phyloP scores from a whole-genome alignment of 768 basidiomycete genomes.

The Calocera viscosa region DNA sequence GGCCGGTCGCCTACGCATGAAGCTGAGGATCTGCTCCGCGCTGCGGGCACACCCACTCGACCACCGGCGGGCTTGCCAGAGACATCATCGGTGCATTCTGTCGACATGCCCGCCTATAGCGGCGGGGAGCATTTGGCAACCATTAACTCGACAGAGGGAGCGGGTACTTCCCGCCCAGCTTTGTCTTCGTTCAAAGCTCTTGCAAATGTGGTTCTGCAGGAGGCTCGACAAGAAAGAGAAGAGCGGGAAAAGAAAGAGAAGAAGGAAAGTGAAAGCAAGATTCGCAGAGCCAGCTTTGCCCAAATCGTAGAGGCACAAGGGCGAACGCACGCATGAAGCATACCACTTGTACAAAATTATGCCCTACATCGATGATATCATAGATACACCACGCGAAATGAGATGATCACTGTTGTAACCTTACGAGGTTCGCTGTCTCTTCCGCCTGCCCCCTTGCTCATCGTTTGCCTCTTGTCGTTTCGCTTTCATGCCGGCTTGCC shows the following conservation, averaged over 20 bases:
- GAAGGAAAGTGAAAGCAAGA: neutral
- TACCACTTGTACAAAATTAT: neutral
- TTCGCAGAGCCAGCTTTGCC: neutral
- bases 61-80: neutral
- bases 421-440: slow-evolving; percentile 37
- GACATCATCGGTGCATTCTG: neutral
- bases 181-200: neutral
- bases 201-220: neutral
- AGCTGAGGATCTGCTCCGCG: neutral
- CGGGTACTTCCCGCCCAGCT: neutral
- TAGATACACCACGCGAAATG: neutral
- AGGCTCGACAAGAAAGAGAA: neutral
- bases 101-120: neutral
- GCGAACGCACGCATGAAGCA: neutral
- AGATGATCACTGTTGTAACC: neutral
- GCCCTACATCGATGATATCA: neutral
- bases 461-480: slow-evolving; percentile 58
- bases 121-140: neutral
- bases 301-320: neutral
- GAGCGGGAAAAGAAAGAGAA: neutral
- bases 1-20: neutral
- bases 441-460: slow-evolving; percentile 37
- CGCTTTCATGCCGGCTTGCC: slow-evolving; percentile 52
- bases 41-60: neutral
- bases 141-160: neutral